Evolutionary conservation across 352 stramenopile species (phyloP).

Genomic region (Phytophthora pini): DNA sequence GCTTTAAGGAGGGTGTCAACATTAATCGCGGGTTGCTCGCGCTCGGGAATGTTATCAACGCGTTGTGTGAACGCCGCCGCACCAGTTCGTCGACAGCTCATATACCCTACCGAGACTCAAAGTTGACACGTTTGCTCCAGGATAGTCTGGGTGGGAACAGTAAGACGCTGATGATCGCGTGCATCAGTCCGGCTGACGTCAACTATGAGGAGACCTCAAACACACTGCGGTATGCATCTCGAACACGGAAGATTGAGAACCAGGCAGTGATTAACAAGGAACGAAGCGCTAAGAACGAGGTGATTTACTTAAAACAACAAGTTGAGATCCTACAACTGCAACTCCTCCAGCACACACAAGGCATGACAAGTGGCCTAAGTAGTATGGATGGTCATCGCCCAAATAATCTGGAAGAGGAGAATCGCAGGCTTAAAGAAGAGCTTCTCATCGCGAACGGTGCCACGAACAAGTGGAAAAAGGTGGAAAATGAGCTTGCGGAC

Average conservation of each 20-base stretch:
- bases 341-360: conserved; percentile 50
- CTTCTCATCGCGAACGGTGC: conserved; percentile 39
- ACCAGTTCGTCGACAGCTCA: conserved; percentile 40
- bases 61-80: conserved; percentile 87
- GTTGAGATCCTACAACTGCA: conserved; percentile 70
- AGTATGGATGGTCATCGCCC: background rate
- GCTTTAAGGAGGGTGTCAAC: conserved; percentile 93
- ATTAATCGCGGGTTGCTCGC: conserved; percentile 96
- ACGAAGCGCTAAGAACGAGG: conserved; percentile 86
- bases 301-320: conserved; percentile 70
- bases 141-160: conserved; percentile 92
- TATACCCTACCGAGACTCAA: conserved; percentile 92
- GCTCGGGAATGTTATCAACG: conserved; percentile 95
- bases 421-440: conserved; percentile 38
- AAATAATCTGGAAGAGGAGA: conserved; percentile 41
- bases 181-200: conserved; percentile 76
- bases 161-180: conserved; percentile 93
- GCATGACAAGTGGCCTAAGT: background rate
- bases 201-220: conserved; percentile 96
- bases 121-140: conserved; percentile 90
- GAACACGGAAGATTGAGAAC: conserved; percentile 99
- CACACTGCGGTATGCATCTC: conserved; percentile 95
- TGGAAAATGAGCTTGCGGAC: conserved; percentile 48
- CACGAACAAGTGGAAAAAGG: conserved; percentile 76
- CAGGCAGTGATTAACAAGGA: conserved; percentile 97